Base-by-base conservation (phyloP, 768 basidiomycete genomes). In the Rhizopogon vulgaris region DNA sequence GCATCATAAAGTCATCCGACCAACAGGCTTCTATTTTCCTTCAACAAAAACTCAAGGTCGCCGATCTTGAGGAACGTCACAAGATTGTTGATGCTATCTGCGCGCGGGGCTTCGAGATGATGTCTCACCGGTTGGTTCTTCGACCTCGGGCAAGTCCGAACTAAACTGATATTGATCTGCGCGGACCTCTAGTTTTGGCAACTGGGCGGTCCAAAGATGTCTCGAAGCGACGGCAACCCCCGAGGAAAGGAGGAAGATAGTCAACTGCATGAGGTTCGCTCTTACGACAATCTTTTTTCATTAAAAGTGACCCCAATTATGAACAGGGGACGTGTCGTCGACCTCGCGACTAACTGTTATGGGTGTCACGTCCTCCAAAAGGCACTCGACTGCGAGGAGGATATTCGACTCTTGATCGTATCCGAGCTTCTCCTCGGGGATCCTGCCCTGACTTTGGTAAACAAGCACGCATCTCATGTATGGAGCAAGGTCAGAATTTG, bases 21-120 rank as follows among this genome's bases (percentile, higher is more conserved):
- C 90, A 93, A 63, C 90, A 93, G 61, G 90, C 90, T 11, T 90
- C 88, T 12, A 92, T 92, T 49, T 93, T 93, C 61, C 73, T 93
- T 38, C 90, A 92, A 63, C 90, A 93, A 63, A 93, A 93, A 62
- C 77, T 93, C 60, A 93, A 93, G 66, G 87, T 90, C 15, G 90
- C 90, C 3, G 87, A 90, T 58, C 57, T 75, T 17, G 79, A 83
- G 47, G 90, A 92, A 63, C 76, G 90, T 2, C 78, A 77, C 5
- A 90, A 89, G 67, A 92, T 93, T 41, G 84, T 93, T 14, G 88
- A 91, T 60, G 90, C 90, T 42, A 92, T 92, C 52, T 90, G 88
- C 54, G 76, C 82, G 38, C 79, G 84, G 11, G 90, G 90, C 1
- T 89, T 87, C 56, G 90, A 93, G 65, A 92, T 92, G 90, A 93